Evolutionary conservation across 176 grass and related monocot genomes (phyloP), one percentile per base, ranked within the genome.

Genomic region (Rhynchospora breviuscula): DNA sequence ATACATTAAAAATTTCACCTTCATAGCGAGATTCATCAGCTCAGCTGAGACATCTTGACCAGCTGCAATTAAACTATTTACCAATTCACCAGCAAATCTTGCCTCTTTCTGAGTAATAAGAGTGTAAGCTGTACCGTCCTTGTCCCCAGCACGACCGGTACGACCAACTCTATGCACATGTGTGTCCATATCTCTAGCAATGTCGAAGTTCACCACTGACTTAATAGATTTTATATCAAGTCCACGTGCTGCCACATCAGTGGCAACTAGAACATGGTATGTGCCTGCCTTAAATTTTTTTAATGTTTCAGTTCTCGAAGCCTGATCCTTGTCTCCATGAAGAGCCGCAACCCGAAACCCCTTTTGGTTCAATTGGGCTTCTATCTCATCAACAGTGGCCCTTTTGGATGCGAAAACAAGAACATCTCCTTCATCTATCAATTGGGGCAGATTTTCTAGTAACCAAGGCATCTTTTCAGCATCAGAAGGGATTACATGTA

Each of bases 161-260:
- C 95, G 85, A 81, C 95, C 95, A 45, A 98, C 92, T 53, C 95
- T 93, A 81, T 98, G 95, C 79, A 98, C 92, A 90, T 98, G 95
- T 92, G 94, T 95, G 85, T 98, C 95, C 95, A 98, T 93, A 79
- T 98, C 95, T 86, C 91, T 95, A 9, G 92, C 95, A 80, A 93
- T 93, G 85, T 98, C 95, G 49, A 90, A 98, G 79, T 98, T 98
- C 80, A 98, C 95, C 79, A 98, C 95, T 72, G 95, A 93, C 84
- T 98, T 98, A 49, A 98, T 98, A 29, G 95, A 98, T 63, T 98
- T 98, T 86, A 98, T 98, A 88, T 98, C 95, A 63, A 98, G 89
- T 59, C 95, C 95, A 71, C 95, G 90, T 31, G 95, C 95, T 68
- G 95, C 95, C 88, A 98, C 95, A 84, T 98, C 95, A 93, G 95